phyloP scores from a whole-genome alignment of 192 early-diverging fungal genomes.

The Backusella sp. region DNA sequence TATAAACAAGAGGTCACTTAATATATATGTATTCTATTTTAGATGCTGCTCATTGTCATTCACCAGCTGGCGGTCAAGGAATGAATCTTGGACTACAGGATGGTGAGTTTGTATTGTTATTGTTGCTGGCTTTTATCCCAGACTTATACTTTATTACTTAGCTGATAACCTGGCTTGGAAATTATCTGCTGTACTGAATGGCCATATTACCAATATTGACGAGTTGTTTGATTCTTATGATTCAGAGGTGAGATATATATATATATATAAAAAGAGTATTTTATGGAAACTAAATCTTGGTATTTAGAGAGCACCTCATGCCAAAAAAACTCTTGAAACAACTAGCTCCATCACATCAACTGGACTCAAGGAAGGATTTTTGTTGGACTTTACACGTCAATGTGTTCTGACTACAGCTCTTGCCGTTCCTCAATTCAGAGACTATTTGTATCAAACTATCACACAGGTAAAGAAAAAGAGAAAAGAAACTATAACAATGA shows the following conservation, averaged over 20 bases:
- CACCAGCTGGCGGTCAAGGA: constrained; percentile 39
- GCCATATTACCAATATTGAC: constrained; percentile 20
- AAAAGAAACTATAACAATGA: not conserved
- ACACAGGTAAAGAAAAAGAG: constrained; percentile 3
- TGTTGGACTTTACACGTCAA: not conserved
- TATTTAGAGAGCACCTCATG: constrained; percentile 6
- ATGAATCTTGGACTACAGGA: constrained; percentile 49
- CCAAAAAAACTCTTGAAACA: not conserved
- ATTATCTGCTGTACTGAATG: constrained; percentile 39
- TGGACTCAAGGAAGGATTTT: not conserved
- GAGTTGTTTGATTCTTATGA: constrained; percentile 39
- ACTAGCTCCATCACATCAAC: not conserved
- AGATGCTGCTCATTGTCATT: constrained; percentile 42
- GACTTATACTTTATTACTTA: constrained; percentile 1
- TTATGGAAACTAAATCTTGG: not conserved
- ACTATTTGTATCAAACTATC: not conserved
- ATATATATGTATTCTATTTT: not conserved
- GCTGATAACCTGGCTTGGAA: constrained; percentile 51
- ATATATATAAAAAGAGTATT: not conserved
- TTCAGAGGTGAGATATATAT: constrained; percentile 24
- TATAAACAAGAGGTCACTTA: not conserved
- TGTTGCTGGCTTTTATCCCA: not conserved
- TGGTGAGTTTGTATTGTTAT: constrained; percentile 16
- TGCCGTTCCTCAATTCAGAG: not conserved
- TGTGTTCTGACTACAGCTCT: not conserved